Base-by-base conservation (phyloP, 176 grass and related monocot genomes). In the Avena insularis region DNA sequence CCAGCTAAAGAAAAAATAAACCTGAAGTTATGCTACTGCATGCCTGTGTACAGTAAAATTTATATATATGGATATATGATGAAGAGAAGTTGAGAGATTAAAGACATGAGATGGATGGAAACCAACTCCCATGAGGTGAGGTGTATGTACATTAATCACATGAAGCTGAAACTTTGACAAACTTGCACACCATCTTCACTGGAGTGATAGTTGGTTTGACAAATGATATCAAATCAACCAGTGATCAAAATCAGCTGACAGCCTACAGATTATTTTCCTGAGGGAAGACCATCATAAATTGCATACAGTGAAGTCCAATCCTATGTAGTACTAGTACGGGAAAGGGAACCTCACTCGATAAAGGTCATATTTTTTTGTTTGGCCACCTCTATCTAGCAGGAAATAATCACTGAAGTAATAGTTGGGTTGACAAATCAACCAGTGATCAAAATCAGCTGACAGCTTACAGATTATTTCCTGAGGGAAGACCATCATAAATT, bases 1-100 rank as follows among this genome's bases (percentile, higher is more conserved):
- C 82, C 40, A 68, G 50, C 79, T 56, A 25, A 57, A 68, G 67
- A 59, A 29, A 79, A 79, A 76, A 60, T 77, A 75, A 71, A 68
- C 54, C 4, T 43, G 51, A 40, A 77, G 16, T 40, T 60, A 48
- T 76, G 63, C 81, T 62, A 68, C 25, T 78, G 62, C 40, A 43
- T 43, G 33, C 63, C 12, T n/a, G 10, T 86, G 79, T 47, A 85
- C 45, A 80, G 67, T 3, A 45, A 45, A 16, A 6, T 35, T 35
- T 77, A 12, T 46, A 21, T 77, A 7, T 69, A 36, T 69, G 7
- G 16, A 77, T 80, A 20, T 71, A 20, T 71, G 31, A 49, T 38
- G 43, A 36, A 27, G 8, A 40, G 23, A 87, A 77, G 20, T 76
- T 73, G 9, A 43, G 57, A 50, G 14, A 21, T 77, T 85, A 33